These are phyloP conservation scores for Solanum pimpinellifolium DNA, from an alignment of 257 asterid species.

Conservation along the genomic window DNA sequence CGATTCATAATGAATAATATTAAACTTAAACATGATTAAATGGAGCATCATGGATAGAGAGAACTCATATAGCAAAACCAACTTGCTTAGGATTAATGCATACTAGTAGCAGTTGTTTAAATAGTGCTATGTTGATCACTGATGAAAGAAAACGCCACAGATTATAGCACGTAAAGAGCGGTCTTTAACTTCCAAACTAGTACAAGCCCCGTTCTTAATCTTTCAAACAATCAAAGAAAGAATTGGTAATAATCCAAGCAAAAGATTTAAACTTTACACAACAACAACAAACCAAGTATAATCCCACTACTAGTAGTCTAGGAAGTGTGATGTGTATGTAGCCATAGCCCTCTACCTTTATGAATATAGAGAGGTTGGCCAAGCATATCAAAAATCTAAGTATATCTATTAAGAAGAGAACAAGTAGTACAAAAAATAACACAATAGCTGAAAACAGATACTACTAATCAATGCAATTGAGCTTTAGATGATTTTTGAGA, in stretches of 20 bases:
- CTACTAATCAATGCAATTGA: neutral
- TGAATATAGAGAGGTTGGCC: too few species aligned
- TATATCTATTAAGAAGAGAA: neutral
- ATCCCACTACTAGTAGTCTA: neutral
- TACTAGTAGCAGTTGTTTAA: neutral
- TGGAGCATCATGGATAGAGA: neutral
- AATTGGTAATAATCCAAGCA: neutral
- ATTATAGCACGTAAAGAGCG: neutral
- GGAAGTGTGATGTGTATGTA: neutral
- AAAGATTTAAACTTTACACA: neutral
- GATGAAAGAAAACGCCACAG: neutral
- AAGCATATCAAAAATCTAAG: neutral
- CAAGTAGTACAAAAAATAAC: neutral
- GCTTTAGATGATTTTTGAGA: neutral
- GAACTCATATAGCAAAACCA: neutral
- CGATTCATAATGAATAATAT: neutral
- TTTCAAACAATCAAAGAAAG: neutral
- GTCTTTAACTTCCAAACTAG: neutral
- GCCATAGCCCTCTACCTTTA: neutral
- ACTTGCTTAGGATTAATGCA: neutral
- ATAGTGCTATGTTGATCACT: neutral
- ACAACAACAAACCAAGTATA: neutral
- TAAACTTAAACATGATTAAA: neutral
- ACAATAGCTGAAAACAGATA: too few species aligned
- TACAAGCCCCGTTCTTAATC: neutral